Evolutionary conservation across 805 yeast species (phyloP).

Genomic region (Candida ficus): DNA sequence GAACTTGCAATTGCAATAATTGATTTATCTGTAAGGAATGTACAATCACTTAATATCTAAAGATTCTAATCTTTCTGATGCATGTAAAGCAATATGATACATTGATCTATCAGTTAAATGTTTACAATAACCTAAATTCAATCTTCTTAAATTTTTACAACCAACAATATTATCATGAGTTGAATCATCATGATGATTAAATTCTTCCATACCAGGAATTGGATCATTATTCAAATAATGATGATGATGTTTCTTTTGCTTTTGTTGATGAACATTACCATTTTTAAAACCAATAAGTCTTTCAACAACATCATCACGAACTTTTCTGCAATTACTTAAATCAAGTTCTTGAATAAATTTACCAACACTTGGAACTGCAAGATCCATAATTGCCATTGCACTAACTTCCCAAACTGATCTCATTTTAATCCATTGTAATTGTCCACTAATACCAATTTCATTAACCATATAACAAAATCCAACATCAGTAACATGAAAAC

Average conservation of each 20-base stretch:
- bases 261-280: conserved; percentile 5
- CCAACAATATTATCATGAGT: conserved; percentile 34
- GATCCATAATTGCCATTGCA: conserved; percentile 79
- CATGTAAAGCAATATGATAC: conserved; percentile 55
- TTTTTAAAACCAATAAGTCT: conserved; percentile 56
- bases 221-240: conserved; percentile 19
- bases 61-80: conserved; percentile 47
- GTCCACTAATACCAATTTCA: conserved; percentile 64
- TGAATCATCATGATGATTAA: conserved; percentile 9
- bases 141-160: conserved; percentile 48
- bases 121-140: conserved; percentile 70
- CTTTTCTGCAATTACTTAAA: conserved; percentile 67
- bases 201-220: conserved; percentile 28
- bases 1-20: conserved; percentile 57
- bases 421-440: conserved; percentile 52
- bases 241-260: neutral
- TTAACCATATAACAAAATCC: conserved; percentile 69
- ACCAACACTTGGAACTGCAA: conserved; percentile 63
- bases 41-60: conserved; percentile 71
- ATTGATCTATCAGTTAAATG: conserved; percentile 65
- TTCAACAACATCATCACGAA: conserved; percentile 65
- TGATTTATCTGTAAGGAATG: conserved; percentile 63
- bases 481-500: conserved; percentile 73
- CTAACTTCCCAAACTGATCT: conserved; percentile 71
- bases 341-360: conserved; percentile 53